Evolutionary conservation across 2,329 filamentous ascomycete genomes (phyloP).

Genomic region (Penicillium brasilianum): DNA sequence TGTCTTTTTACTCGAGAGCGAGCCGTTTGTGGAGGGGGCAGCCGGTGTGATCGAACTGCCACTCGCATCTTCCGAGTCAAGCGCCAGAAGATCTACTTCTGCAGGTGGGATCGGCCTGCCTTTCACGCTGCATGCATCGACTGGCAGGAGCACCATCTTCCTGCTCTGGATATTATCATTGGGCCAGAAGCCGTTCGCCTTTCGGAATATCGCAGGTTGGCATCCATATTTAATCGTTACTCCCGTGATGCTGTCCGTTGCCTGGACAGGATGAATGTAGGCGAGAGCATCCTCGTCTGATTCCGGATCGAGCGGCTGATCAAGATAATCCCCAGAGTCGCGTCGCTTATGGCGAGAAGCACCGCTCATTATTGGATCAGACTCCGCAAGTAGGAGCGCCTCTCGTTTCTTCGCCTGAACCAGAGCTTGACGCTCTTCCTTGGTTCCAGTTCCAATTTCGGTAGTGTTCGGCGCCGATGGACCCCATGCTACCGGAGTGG

Average conservation of each 20-base stretch:
- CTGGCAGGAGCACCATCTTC: slow-evolving; percentile 79
- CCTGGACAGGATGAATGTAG: slow-evolving; percentile 85
- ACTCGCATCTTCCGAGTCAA: slow-evolving; percentile 37
- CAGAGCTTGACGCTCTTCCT: slow-evolving; percentile 52
- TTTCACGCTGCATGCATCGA: slow-evolving; percentile 85
- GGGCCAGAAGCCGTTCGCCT: slow-evolving; percentile 92
- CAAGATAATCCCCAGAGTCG: slow-evolving; percentile 47
- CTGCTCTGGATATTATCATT: slow-evolving; percentile 87
- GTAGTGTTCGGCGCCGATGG: slow-evolving; percentile 41
- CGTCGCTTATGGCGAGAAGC: slow-evolving; percentile 52
- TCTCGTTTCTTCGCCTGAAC: slow-evolving; percentile 56
- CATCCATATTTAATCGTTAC: slow-evolving; percentile 91
- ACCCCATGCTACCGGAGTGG: slow-evolving; percentile 46
- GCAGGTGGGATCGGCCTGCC: slow-evolving; percentile 62
- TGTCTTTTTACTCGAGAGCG: not conserved
- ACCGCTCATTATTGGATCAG: slow-evolving; percentile 42
- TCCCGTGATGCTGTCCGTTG: slow-evolving; percentile 85
- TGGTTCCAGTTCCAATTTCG: slow-evolving; percentile 45
- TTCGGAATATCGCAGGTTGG: slow-evolving; percentile 78
- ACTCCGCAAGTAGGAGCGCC: slow-evolving; percentile 50
- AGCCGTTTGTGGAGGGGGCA: slow-evolving; percentile 10
- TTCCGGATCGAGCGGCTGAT: slow-evolving; percentile 47
- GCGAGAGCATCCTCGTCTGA: slow-evolving; percentile 77
- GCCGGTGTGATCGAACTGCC: slow-evolving; percentile 42
- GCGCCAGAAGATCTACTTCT: slow-evolving; percentile 33